These are phyloP conservation scores for Epicoccum sorghinum DNA, from an alignment of 2,329 filamentous ascomycete species.

Conservation along the genomic window DNA sequence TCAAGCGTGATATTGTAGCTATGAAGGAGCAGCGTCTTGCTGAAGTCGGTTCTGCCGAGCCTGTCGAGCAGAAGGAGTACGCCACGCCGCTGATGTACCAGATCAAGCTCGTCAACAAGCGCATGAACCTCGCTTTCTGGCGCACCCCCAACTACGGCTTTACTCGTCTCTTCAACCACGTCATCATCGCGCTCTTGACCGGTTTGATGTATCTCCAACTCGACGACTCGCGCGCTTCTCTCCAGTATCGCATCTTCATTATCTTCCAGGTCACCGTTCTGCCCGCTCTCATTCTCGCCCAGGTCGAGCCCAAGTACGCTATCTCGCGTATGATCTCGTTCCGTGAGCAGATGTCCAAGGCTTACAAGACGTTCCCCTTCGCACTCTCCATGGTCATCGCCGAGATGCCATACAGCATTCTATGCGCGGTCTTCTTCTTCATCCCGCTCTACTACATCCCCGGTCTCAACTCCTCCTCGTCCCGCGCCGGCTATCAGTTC, in stretches of 20 bases:
- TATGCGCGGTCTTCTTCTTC: constrained; percentile 83
- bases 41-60: constrained; percentile 51
- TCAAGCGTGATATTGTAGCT: constrained; percentile 69
- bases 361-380: constrained; percentile 83
- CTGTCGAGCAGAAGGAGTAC: constrained; percentile 72
- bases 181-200: constrained; percentile 77
- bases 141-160: constrained; percentile 88
- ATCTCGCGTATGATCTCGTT: constrained; percentile 82
- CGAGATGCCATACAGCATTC: constrained; percentile 81
- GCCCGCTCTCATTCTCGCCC: constrained; percentile 80
- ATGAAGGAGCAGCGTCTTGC: constrained; percentile 68
- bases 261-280: constrained; percentile 90
- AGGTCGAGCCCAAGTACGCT: constrained; percentile 85
- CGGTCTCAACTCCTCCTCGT: constrained; percentile 67
- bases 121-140: constrained; percentile 83
- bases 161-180: constrained; percentile 83
- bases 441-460: constrained; percentile 85
- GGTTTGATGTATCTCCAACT: constrained; percentile 82
- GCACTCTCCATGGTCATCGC: constrained; percentile 77
- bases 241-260: constrained; percentile 87
- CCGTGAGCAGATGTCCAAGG: constrained; percentile 83
- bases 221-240: constrained; percentile 73
- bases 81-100: constrained; percentile 82
- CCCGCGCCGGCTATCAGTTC: constrained; percentile 83
- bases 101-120: constrained; percentile 73